phyloP scores from a whole-genome alignment of 2,329 filamentous ascomycete species.

The Iodosphaeria phyllophila region DNA sequence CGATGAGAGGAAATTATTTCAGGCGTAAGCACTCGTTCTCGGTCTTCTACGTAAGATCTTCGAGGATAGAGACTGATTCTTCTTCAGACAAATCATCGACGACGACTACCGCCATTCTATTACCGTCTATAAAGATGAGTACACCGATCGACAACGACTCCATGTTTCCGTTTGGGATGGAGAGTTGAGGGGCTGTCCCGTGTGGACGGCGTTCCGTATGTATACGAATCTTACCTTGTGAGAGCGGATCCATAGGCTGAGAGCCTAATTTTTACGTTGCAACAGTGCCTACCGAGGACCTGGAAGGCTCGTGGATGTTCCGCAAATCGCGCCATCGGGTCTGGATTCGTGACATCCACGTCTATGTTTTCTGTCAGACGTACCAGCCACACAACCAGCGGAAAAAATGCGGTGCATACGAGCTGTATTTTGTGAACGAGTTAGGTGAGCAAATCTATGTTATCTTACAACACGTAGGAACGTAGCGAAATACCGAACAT shows the following conservation, averaged over 20 bases:
- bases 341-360: slow-evolving; percentile 32
- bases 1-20: slow-evolving; percentile 32
- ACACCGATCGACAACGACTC: slow-evolving; percentile 29
- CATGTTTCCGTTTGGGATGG: slow-evolving; percentile 38
- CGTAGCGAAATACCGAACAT: no score
- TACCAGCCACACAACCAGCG: slow-evolving; percentile 35
- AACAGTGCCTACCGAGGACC: no score
- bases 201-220: slow-evolving; percentile 47
- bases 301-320: slow-evolving; percentile 21
- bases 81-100: slow-evolving; percentile 32
- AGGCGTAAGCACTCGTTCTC: slow-evolving; percentile 25
- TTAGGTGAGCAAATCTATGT: no score
- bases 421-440: slow-evolving; percentile 28
- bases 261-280: no score
- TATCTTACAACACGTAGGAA: no score
- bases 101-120: slow-evolving; percentile 34
- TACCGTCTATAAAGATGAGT: slow-evolving; percentile 30
- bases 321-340: slow-evolving; percentile 26
- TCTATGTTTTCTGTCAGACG: slow-evolving; percentile 38
- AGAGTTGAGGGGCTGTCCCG: slow-evolving; percentile 31
- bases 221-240: slow-evolving; percentile 1
- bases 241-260: background rate
- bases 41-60: background rate
- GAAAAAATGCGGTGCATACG: slow-evolving; percentile 25
- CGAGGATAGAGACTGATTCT: background rate